These are phyloP conservation scores for Solanum dulcamara DNA, from an alignment of 257 asterid species.

Conservation along the genomic window DNA sequence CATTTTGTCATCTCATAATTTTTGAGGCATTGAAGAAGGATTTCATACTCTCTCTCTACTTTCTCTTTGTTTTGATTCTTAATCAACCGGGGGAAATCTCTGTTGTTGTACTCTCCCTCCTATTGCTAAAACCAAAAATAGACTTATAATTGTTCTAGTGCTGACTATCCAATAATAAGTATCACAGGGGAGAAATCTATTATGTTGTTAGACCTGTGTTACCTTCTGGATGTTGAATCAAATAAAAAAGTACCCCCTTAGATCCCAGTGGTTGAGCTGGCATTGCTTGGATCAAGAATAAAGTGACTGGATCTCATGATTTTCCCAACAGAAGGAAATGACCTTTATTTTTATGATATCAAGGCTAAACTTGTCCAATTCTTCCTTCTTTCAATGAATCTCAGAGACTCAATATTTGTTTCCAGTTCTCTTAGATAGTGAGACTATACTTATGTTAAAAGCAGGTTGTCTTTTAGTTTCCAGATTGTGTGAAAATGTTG, in stretches of 20 bases:
- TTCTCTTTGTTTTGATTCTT: not conserved
- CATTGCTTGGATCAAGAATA: no score
- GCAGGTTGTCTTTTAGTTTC: not conserved
- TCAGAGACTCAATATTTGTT: not conserved
- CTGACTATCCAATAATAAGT: slow-evolving; percentile 13
- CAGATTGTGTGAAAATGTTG: not conserved
- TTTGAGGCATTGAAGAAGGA: no score
- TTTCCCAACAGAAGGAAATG: not conserved
- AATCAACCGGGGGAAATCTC: not conserved
- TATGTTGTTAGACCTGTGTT: slow-evolving; percentile 83
- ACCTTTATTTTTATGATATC: not conserved
- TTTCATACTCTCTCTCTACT: no score
- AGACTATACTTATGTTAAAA: not conserved
- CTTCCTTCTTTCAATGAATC: not conserved
- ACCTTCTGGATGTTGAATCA: slow-evolving; percentile 57
- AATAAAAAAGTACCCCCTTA: slow-evolving; percentile 43
- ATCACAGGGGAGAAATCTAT: slow-evolving; percentile 74
- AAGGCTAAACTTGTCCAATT: not conserved
- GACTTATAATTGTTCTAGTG: not conserved
- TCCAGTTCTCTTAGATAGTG: not conserved
- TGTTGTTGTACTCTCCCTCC: not conserved
- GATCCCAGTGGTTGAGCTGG: slow-evolving; percentile 31
- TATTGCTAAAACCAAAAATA: not conserved
- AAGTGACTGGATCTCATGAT: not conserved
- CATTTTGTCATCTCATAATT: no score